Percentiles rank a stretch among this genome's conserved stretches.
These are phyloP conservation scores for Yarrowia porcina DNA, from an alignment of 805 yeast species.

Conservation along the genomic window DNA sequence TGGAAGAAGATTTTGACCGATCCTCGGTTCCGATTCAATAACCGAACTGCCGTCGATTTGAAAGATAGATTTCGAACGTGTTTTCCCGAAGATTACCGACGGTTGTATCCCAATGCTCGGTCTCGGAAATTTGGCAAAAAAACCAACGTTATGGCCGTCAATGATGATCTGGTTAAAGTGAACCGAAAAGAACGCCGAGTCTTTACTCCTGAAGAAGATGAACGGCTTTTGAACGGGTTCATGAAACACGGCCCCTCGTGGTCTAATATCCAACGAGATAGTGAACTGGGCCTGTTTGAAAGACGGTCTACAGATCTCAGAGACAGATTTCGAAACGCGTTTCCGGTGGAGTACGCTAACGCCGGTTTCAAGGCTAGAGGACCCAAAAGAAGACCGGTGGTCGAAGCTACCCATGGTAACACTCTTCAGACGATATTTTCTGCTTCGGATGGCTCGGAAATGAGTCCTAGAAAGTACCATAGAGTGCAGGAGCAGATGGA, in stretches of 20 bases:
- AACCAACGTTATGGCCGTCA: constrained; percentile 26
- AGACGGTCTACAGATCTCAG: constrained; percentile 46
- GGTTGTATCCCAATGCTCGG: constrained; percentile 46
- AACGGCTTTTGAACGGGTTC: constrained; percentile 43
- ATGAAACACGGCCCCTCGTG: constrained; percentile 46
- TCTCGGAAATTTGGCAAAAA: constrained; percentile 38
- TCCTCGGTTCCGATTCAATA: constrained; percentile 41
- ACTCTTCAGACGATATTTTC: constrained; percentile 21
- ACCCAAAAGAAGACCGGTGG: constrained; percentile 11
- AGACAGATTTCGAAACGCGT: constrained; percentile 46
- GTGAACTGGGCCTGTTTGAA: constrained; percentile 39
- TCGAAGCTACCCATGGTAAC: constrained; percentile 22
- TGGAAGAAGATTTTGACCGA: constrained; percentile 48
- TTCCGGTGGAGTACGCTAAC: constrained; percentile 44
- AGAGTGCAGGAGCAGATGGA: constrained; percentile 22
- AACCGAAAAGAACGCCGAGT: constrained; percentile 45
- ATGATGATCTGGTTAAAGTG: constrained; percentile 40
- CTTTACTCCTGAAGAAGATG: constrained; percentile 45
- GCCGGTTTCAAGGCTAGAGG: constrained; percentile 45
- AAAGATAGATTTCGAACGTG: constrained; percentile 47
- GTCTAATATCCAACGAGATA: constrained; percentile 46
- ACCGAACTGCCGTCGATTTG: constrained; percentile 46
- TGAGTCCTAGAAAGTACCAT: constrained; percentile 16
- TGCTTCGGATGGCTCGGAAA: constrained; percentile 5
- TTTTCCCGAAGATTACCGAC: constrained; percentile 46